These are phyloP conservation scores for Boehmeria nivea DNA, from an alignment of 306 rosid genomes.

Conservation along the genomic window DNA sequence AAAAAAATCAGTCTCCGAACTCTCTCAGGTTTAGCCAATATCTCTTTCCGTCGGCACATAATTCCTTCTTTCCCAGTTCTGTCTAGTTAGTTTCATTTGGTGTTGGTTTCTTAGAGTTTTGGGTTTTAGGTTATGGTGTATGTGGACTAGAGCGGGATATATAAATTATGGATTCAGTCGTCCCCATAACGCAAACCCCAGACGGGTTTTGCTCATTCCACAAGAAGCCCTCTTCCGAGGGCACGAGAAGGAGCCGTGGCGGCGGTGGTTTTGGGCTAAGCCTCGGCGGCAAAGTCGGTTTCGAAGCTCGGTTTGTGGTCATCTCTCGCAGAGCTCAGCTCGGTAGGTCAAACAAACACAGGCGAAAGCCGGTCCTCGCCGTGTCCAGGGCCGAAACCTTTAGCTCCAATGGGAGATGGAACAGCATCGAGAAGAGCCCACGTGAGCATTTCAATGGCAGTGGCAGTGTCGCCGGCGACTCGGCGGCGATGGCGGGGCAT, in stretches of 20 bases:
- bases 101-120: too few species aligned
- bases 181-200: conserved; percentile 29
- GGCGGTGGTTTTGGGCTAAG: conserved; percentile 20
- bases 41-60: too few species aligned
- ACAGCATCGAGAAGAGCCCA: conserved; percentile 20
- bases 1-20: too few species aligned
- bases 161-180: conserved; percentile 38
- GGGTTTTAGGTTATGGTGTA: too few species aligned
- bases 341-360: conserved; percentile 19
- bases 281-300: conserved; percentile 27
- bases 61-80: too few species aligned
- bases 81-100: too few species aligned
- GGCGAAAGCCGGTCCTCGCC: conserved; percentile 31
- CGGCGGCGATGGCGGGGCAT: conserved; percentile 15
- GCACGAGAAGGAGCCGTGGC: conserved; percentile 3
- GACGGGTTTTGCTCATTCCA: conserved; percentile 50
- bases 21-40: too few species aligned
- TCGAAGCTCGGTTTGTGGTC: conserved; percentile 29
- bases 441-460: conserved; percentile 27
- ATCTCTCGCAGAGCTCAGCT: conserved; percentile 23
- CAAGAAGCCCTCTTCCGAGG: conserved; percentile 14
- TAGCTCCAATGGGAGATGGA: conserved; percentile 48
- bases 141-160: too few species aligned
- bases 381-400: conserved; percentile 40
- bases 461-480: not conserved